Evolutionary conservation across 352 stramenopile species (phyloP), one percentile per base, ranked within the genome.

Genomic region (Phytophthora foliorum): DNA sequence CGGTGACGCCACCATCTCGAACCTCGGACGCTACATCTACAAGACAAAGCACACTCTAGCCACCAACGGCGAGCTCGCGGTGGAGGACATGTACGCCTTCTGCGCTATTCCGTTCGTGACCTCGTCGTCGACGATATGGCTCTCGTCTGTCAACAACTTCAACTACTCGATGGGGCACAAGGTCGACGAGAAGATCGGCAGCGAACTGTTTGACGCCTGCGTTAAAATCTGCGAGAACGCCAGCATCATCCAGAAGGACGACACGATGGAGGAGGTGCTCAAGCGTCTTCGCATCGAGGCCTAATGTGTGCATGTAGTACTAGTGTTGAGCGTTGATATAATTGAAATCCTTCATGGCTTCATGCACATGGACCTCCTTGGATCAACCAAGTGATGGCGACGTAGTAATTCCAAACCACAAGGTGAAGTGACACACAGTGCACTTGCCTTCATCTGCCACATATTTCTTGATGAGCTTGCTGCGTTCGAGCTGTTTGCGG

Each of bases 91-190:
- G 45, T 84, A 88, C 45, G 74, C 76, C 24, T 91, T 86, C 56
- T 85, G 69, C 36, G 76, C 80, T 31, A 72, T 89, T 63, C 82
- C 82, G 14, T 86, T 79, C 49, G 72, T 91, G 13, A 64, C 80
- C 21, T 76, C 80, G 13, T 84, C 78, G 17, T 78, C 72, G 19
- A 85, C 77, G 41, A 63, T 91, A 34, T 88, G 79, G 64, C 51
- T 86, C 32, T 77, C 78, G 32, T 72, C 69, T 13, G 76, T 88
- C 44, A 70, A 80, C 41, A 54, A 56, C 10, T 89, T 91, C 62
- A 84, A 89, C 60, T 91, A 91, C 57, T 79, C 80, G 42, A 71
- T 91, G 68, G 86, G 81, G 16, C 64, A 82, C 70, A 91, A 91
- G 53, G 61, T 88, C 44, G 60, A 84, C 57, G 53, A 70, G 19